phyloP scores from a whole-genome alignment of 768 basidiomycete genomes.

The Amanita inopinata region DNA sequence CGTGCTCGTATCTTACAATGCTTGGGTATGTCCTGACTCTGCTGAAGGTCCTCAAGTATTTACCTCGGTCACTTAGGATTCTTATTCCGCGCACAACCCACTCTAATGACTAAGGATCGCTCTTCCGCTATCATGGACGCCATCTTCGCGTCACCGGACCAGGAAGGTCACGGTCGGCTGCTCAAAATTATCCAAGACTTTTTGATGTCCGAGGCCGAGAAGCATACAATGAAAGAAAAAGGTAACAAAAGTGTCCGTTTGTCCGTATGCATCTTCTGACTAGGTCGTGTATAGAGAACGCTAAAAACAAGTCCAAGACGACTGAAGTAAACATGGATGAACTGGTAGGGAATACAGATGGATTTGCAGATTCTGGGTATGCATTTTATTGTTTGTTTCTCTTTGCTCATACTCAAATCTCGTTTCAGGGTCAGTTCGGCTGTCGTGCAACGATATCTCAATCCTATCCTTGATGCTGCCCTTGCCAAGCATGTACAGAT shows the following conservation, averaged over 20 bases:
- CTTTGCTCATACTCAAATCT: neutral
- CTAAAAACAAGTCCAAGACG: constrained; percentile 34
- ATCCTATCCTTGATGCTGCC: constrained; percentile 72
- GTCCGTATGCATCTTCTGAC: constrained; percentile 1
- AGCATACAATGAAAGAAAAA: constrained; percentile 66
- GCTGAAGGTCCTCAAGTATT: neutral
- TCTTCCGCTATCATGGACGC: constrained; percentile 84
- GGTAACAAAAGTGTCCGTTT: constrained; percentile 22
- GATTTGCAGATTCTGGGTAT: constrained; percentile 95
- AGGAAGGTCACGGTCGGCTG: constrained; percentile 63
- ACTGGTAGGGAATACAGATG: constrained; percentile 89
- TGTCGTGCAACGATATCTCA: constrained; percentile 86
- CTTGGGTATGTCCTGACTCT: constrained; percentile 56
- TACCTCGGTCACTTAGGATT: constrained; percentile 45
- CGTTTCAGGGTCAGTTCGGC: constrained; percentile 78
- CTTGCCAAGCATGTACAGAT: constrained; percentile 60
- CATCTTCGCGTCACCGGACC: constrained; percentile 68
- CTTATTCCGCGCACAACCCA: constrained; percentile 86
- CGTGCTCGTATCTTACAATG: constrained; percentile 76
- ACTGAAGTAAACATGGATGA: constrained; percentile 80
- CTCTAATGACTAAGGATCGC: constrained; percentile 73
- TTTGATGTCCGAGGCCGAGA: constrained; percentile 71
- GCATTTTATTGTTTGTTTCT: too few relatives aligned
- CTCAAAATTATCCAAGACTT: constrained; percentile 91
- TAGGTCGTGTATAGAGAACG: constrained; percentile 23